These are phyloP conservation scores for Geotrichum europaeum DNA, from an alignment of 1,139 yeast species.

Conservation along the genomic window DNA sequence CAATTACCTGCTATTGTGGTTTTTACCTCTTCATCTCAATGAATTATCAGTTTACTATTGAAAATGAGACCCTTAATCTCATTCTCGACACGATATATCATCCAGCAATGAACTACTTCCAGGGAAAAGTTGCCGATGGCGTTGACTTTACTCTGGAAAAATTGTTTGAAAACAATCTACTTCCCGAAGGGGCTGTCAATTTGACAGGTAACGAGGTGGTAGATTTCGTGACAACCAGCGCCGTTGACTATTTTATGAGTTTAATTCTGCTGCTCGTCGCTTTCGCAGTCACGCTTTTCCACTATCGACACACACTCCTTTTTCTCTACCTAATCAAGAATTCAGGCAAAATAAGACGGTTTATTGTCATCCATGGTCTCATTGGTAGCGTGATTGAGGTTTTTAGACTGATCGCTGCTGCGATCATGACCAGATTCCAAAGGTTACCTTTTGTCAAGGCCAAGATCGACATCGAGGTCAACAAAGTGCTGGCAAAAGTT, in stretches of 20 bases:
- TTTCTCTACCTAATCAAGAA: background rate
- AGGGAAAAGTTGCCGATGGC: background rate
- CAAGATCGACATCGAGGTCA: conserved; percentile 58
- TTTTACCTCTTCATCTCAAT: background rate
- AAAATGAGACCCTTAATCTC: background rate
- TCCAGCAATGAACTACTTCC: background rate
- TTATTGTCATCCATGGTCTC: conserved; percentile 8
- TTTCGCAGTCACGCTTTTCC: background rate
- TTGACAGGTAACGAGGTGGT: background rate
- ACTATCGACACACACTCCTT: conserved; percentile 1
- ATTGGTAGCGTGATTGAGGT: conserved; percentile 6
- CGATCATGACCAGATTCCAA: conserved; percentile 21
- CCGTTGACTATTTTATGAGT: background rate
- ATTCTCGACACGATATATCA: background rate
- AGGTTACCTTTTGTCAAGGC: conserved; percentile 46
- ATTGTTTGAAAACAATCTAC: background rate
- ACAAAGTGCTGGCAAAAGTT: conserved; percentile 42
- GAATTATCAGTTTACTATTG: background rate
- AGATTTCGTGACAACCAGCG: background rate
- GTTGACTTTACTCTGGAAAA: background rate
- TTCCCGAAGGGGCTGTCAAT: background rate
- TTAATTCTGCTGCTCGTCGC: background rate
- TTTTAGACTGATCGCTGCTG: conserved; percentile 11
- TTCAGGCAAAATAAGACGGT: background rate
- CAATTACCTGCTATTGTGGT: background rate